Base-by-base conservation (phyloP, 345 rosid genomes). In the Acer negundo region DNA sequence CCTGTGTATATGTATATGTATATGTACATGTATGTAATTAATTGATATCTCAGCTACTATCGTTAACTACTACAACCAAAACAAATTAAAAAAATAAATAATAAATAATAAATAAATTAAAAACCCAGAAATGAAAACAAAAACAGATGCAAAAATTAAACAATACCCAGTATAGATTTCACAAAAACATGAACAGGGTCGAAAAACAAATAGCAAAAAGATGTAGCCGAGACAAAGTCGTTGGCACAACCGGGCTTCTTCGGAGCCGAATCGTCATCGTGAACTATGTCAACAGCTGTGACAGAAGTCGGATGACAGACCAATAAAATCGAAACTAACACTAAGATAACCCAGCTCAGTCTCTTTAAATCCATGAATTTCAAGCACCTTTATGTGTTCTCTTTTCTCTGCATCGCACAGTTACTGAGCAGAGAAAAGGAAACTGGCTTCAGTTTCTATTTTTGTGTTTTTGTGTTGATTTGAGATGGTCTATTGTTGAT, bases 161-260 rank as follows among this genome's bases (percentile, higher is more conserved):
- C 56, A 82, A 65, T 66, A 72, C 77, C 82, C 83, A 82, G 79
- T 23, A 72, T 70, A 85, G 82, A 74, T 78, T 72, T 2, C 15
- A 77, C 40, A n/a, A n/a, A n/a, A n/a, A n/a, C n/a, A n/a, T n/a
- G n/a, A n/a, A n/a, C n/a, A n/a, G n/a, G n/a, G n/a, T n/a, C n/a
- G n/a, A 79, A 67, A 77, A 80, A 62, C 58, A 49, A 77, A 56
- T 17, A 70, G 70, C 59, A 42, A n/a, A 53, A 44, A 15, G 59
- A 61, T 62, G 63, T 23, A 89, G 93, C 99, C 99, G 94, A 82
- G 77, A 96, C 92, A 82, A 96, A 96, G 85, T 96, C 95, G 84
- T 96, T 96, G 75, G 88, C 97, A 76, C 99, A 96, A n/a, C 99
- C 97, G 20, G 99, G 98, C 87, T 91, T 91, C 91, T 94, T 94